Evolutionary conservation across 176 grass and related monocot species (phyloP).

Genomic region (Cenchrus americanus): DNA sequence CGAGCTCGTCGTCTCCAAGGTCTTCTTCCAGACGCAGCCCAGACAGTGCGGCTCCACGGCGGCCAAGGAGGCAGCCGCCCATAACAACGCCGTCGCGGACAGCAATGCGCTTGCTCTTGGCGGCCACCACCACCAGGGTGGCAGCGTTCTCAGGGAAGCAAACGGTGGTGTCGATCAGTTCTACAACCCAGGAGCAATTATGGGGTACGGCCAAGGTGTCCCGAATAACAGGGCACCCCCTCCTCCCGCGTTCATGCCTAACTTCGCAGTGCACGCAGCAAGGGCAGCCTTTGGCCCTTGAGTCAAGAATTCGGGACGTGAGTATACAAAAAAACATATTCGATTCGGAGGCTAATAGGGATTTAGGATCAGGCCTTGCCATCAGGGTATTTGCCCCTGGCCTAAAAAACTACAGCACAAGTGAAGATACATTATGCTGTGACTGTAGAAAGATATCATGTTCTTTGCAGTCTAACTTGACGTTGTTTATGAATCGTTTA

Average conservation of each 20-base stretch:
- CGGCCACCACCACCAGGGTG: constrained; percentile 28
- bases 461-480: constrained; percentile 6
- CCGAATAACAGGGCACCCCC: constrained; percentile 38
- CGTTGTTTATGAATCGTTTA: not conserved
- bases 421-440: not conserved
- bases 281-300: constrained; percentile 66
- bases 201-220: constrained; percentile 54
- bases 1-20: constrained; percentile 89
- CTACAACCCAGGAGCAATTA: constrained; percentile 46
- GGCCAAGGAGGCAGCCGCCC: not conserved
- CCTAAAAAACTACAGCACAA: constrained; percentile 18
- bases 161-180: constrained; percentile 44
- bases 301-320: not conserved
- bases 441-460: not conserved
- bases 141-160: constrained; percentile 37
- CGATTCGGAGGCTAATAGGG: constrained; percentile 18
- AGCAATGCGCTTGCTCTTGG: not conserved
- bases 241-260: constrained; percentile 43
- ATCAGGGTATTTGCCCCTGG: not conserved
- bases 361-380: constrained; percentile 3
- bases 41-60: constrained; percentile 60
- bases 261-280: constrained; percentile 54
- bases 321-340: not conserved
- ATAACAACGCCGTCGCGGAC: not conserved
- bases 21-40: constrained; percentile 95